Base-by-base conservation (phyloP, 2,329 filamentous ascomycete species). In the Aulographum hederae region DNA sequence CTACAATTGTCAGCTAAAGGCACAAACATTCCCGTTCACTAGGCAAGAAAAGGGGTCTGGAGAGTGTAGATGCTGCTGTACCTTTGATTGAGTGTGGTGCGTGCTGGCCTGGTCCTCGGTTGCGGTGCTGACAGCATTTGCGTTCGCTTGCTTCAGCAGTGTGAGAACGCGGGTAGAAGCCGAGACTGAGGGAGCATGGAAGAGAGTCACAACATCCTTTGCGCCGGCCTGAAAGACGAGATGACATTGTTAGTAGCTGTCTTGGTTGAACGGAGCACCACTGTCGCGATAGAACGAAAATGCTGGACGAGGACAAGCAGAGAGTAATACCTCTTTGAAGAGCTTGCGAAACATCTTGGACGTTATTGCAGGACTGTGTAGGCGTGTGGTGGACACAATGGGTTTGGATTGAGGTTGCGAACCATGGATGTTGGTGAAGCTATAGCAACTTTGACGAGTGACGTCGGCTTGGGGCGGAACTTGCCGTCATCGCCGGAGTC, bases 131-230 rank as follows among this genome's bases (percentile, higher is more conserved):
- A 68, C 54, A 10, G 80, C 73, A 30, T 70, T 71, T 30, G 77
- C 74, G 17, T 79, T 78, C 19, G 73, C 67, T 56, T 86, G 74
- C 60, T 89, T 91, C 37, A 95, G 69, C 32, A 92, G 59, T 26
- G 69, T 75, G 38, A 76, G 69, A 19, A 78, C 77, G 37, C 77
- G 72, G 31, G 70, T 62, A 3, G 85, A 94, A 40, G 76, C 65
- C 15, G 77, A 69, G 33, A 69, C 68, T 44, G 65, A 67, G 35
- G 86, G 70, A 55, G 80, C 79, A 68, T 94, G 85, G 66, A 95
- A 98, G 63, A 98, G 75, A 38, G 86, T 95, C 51, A 95, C 72
- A 42, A 92, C 80, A 62, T 95, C 85, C 46, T 62, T 63, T 39
- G 54, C 52, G 42, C 57, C 58, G 31, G 53, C 47, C 60, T 59